Evolutionary conservation across 1,139 yeast species (phyloP).

Genomic region (Hemisphaericaspora subhashii): DNA sequence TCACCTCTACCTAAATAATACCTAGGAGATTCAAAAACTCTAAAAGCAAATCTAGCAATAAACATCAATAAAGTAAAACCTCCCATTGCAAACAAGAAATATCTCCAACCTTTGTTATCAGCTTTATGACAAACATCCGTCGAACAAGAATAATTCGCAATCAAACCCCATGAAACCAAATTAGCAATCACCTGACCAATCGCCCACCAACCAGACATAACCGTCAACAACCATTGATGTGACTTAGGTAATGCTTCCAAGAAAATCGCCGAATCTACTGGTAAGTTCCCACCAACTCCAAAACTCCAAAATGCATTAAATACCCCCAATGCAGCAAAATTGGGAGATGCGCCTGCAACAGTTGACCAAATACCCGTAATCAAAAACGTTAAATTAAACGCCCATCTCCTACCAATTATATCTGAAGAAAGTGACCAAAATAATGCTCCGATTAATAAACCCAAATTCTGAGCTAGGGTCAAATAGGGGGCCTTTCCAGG

Average conservation of each 20-base stretch:
- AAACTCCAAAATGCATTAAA: constrained; percentile 44
- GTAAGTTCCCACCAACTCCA: constrained; percentile 48
- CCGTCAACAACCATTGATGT: constrained; percentile 42
- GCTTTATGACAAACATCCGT: constrained; percentile 25
- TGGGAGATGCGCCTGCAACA: constrained; percentile 41
- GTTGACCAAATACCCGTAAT: constrained; percentile 41
- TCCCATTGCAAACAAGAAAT: constrained; percentile 41
- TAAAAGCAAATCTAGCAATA: constrained; percentile 33
- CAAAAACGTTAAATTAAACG: constrained; percentile 42
- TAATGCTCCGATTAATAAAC: constrained; percentile 42
- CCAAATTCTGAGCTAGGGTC: constrained; percentile 44
- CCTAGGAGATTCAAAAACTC: constrained; percentile 41
- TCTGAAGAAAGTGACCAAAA: constrained; percentile 45
- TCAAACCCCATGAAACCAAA: constrained; percentile 41
- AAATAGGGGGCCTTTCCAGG: constrained; percentile 35
- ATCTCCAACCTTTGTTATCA: constrained; percentile 48
- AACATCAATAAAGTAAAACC: constrained; percentile 42
- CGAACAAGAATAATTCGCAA: constrained; percentile 38
- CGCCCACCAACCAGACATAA: constrained; percentile 48
- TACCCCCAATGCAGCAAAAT: constrained; percentile 40
- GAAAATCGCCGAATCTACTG: constrained; percentile 47
- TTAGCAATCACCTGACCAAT: constrained; percentile 42
- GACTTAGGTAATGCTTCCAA: constrained; percentile 41
- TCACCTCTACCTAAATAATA: constrained; percentile 41
- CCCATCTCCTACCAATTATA: constrained; percentile 45